Base-by-base conservation (phyloP, 345 rosid genomes). In the Euclidium syriacum region DNA sequence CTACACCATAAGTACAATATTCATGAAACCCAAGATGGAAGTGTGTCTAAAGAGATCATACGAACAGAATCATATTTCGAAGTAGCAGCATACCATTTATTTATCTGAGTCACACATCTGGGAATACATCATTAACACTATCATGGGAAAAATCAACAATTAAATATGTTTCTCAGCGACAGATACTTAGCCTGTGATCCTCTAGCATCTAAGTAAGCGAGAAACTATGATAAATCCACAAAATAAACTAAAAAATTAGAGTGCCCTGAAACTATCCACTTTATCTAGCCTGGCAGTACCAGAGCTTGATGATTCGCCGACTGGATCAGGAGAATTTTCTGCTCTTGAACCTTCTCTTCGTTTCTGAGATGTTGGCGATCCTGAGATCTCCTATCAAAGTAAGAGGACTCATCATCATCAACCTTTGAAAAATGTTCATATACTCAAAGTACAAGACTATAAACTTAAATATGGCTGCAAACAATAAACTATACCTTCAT, bases 281-380 rank as follows among this genome's bases (percentile, higher is more conserved):
- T 82, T 89, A 25, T 89, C 94, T n/a, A 87, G 81, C 64, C 94
- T 87, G 35, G 86, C 80, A 1, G 88, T 84, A 68, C 96, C 94
- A 18, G 95, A 84, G 80, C 97, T 89, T 2, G 99, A 94, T 4
- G 98, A 92, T 75, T 84, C 95, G 0, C 95, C 95, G 66, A 82
- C 79, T 61, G 90, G 80, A 38, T 88, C 98, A 29, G 96, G 86
- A 59, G 91, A 85, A 55, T 88, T 83, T 1, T 80, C 85, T 48
- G 72, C 50, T 38, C 81, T 80, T 3, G 81, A 40, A 39, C 81
- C 8, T 8, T 81, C 87, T 70, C 87, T 79, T 65, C 82, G 74
- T 77, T 94, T 90, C 67, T 90, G 58, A 47, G 87, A 74, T 38
- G 96, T 90, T 19, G 96, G 95, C 78, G 87, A 29, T 16, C 99